A percentile compares a stretch with the other conserved stretches of the same genome.
Conservation (phyloP, 345 rosid genomes). For the Bretschneidera sinensis region DNA sequence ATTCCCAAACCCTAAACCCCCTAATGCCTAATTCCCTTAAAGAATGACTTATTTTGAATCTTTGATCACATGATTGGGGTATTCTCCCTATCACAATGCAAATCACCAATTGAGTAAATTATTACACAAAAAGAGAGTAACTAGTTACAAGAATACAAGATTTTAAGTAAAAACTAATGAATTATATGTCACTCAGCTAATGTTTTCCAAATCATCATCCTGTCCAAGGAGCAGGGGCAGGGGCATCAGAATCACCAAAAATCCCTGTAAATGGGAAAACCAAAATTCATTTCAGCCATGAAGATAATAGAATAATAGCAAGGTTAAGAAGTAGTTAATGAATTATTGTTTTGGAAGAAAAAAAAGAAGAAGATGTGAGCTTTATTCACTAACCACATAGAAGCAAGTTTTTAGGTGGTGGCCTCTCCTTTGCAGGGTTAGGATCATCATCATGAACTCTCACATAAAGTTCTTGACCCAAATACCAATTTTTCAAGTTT, state of each 20-base stretch:
- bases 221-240: slow-evolving; percentile 14
- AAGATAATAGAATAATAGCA: neutral
- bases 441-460: slow-evolving; percentile 29
- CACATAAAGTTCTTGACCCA: slow-evolving; percentile 39
- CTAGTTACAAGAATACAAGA: no score
- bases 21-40: no score
- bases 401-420: slow-evolving; percentile 26
- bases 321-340: neutral
- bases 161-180: no score
- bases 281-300: neutral
- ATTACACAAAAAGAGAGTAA: no score
- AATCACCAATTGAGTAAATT: no score
- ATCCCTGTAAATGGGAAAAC: slow-evolving; percentile 14
- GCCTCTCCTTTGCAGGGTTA: slow-evolving; percentile 35
- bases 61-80: no score
- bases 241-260: slow-evolving; percentile 7
- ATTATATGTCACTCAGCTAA: no score
- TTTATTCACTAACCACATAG: slow-evolving; percentile 32
- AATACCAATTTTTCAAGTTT: slow-evolving; percentile 27
- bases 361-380: no score
- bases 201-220: slow-evolving; percentile 5
- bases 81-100: no score
- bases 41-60: no score
- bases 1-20: no score
- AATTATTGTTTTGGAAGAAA: no score